A percentile compares a stretch with the other conserved stretches of the same genome.
Evolutionary conservation across 2,329 filamentous ascomycete species (phyloP).

Genomic region (Sclerotinia nivalis): DNA sequence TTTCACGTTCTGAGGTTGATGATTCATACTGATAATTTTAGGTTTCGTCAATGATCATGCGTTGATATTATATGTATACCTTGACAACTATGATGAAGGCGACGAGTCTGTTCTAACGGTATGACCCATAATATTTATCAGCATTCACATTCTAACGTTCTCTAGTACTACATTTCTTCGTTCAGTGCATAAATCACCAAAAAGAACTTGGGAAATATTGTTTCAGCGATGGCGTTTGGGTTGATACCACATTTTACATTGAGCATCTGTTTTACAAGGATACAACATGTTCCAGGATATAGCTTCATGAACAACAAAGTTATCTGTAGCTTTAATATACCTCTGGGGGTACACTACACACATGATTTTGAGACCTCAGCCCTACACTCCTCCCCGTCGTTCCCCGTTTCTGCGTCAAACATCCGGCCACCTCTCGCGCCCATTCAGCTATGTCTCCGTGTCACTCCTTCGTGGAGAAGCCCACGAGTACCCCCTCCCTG

Average conservation of each 20-base stretch:
- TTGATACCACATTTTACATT: constrained; percentile 26
- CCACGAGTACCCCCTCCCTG: too few relatives aligned
- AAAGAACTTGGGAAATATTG: constrained; percentile 1
- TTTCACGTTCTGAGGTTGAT: constrained; percentile 18
- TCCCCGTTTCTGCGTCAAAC: not conserved
- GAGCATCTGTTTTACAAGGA: not conserved
- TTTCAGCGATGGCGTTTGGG: constrained; percentile 32
- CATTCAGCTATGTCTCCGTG: not conserved
- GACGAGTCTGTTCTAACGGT: constrained; percentile 77
- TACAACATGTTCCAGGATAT: not conserved
- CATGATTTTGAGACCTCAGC: not conserved
- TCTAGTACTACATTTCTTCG: constrained; percentile 59
- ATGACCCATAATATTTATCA: constrained; percentile 39
- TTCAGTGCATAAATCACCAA: constrained; percentile 46
- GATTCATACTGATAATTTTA: constrained; percentile 38
- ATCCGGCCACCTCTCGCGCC: too few relatives aligned
- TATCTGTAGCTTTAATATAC: not conserved
- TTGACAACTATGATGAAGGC: constrained; percentile 66
- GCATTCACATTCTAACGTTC: constrained; percentile 22
- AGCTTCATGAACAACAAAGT: not conserved
- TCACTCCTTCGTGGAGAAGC: too few relatives aligned
- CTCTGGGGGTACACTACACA: not conserved
- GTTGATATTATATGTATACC: constrained; percentile 79
- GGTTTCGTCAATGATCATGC: constrained; percentile 77
- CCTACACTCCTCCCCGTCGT: too few relatives aligned